A percentile compares a stretch with the other conserved stretches of the same genome.
These are phyloP conservation scores for Phenoliferia sp. DNA, from an alignment of 1,284 basidiomycete genomes.

Conservation along the genomic window DNA sequence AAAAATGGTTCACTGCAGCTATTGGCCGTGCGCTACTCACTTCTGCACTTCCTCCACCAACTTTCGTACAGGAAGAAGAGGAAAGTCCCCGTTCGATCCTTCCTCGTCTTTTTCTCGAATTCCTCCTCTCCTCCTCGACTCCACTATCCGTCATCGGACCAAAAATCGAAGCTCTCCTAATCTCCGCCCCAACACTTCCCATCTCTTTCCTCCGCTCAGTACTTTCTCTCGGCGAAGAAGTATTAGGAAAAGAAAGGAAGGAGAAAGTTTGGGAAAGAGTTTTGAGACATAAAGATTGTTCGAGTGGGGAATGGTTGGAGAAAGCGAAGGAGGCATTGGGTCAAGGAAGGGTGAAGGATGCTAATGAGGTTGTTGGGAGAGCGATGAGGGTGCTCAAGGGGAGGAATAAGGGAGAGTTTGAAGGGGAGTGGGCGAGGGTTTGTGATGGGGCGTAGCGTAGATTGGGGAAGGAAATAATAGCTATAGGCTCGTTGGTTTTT, in stretches of 20 bases:
- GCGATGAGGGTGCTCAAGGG: slow-evolving; percentile 9
- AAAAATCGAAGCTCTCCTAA: slow-evolving; percentile 12
- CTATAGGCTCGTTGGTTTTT: no score
- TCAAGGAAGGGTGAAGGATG: neutral
- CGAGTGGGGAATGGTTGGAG: slow-evolving; percentile 18
- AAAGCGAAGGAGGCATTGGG: slow-evolving; percentile 19
- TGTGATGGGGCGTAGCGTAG: slow-evolving; percentile 9
- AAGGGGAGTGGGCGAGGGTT: slow-evolving; percentile 14
- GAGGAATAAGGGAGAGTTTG: slow-evolving; percentile 10
- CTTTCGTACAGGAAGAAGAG: neutral
- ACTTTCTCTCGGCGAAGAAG: neutral
- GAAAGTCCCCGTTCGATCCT: neutral
- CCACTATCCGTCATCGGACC: neutral
- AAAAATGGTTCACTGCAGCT: slow-evolving; percentile 18
- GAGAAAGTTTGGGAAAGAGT: slow-evolving; percentile 13
- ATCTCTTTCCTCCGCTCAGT: slow-evolving; percentile 12
- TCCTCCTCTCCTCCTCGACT: neutral
- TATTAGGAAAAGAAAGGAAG: neutral
- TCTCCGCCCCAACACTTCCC: slow-evolving; percentile 11
- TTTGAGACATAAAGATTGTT: slow-evolving; percentile 14
- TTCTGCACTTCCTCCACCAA: neutral
- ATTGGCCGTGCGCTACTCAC: slow-evolving; percentile 15
- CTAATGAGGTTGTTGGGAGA: slow-evolving; percentile 13
- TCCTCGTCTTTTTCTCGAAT: neutral
- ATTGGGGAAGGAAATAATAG: no score